Conservation (phyloP, 2,329 filamentous ascomycete genomes). For the Colletotrichum musae region DNA sequence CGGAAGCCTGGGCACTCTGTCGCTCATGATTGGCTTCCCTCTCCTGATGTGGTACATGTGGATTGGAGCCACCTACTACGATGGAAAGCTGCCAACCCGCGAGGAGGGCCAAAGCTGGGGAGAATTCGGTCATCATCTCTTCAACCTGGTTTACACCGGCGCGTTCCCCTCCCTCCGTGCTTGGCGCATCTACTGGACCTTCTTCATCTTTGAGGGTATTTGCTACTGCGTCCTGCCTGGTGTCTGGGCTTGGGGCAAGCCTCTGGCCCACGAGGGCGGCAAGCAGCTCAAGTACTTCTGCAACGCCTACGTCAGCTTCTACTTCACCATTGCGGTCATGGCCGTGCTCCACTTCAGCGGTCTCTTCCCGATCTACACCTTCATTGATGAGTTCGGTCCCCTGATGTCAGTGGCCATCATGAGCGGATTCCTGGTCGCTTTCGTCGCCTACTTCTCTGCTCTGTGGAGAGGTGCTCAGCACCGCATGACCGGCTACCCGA, state of each 20-base stretch:
- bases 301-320: constrained; percentile 89
- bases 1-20: constrained; percentile 77
- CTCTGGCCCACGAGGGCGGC: constrained; percentile 84
- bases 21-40: constrained; percentile 92
- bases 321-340: constrained; percentile 83
- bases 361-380: constrained; percentile 88
- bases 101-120: constrained; percentile 71
- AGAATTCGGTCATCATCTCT: constrained; percentile 78
- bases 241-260: constrained; percentile 89
- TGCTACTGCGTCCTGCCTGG: constrained; percentile 91
- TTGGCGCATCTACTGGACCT: constrained; percentile 95
- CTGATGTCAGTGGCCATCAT: constrained; percentile 94
- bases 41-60: constrained; percentile 95
- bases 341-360: constrained; percentile 84
- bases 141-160: constrained; percentile 79
- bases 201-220: constrained; percentile 86
- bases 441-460: constrained; percentile 90
- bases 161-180: constrained; percentile 87
- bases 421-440: constrained; percentile 86
- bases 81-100: constrained; percentile 80
- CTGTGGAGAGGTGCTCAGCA: constrained; percentile 85
- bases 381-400: constrained; percentile 95
- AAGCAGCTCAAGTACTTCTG: constrained; percentile 96
- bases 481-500: constrained; percentile 88
- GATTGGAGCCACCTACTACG: constrained; percentile 89